Conservation (phyloP, 169 alveolate genomes). For the Plasmodium adleri region DNA sequence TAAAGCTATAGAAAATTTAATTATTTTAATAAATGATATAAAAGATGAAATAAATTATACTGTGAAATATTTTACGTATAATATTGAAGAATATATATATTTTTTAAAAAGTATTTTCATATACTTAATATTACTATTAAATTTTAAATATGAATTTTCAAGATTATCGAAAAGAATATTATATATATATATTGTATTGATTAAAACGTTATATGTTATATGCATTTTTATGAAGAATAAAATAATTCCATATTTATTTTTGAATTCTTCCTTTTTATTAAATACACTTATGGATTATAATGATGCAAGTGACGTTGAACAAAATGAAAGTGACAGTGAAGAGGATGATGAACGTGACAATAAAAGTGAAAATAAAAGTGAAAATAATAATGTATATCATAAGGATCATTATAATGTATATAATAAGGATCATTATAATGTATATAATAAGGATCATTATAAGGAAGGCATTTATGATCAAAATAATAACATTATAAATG, state of each 20-base stretch:
- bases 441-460: neutral
- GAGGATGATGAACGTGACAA: neutral
- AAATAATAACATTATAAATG: neutral
- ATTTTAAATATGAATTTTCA: constrained; percentile 37
- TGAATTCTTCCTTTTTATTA: constrained; percentile 32
- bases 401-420: no score
- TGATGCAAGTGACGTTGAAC: neutral
- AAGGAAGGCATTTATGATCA: no score
- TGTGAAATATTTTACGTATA: constrained; percentile 41
- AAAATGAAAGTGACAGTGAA: neutral
- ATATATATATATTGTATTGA: constrained; percentile 16
- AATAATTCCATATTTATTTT: constrained; percentile 66
- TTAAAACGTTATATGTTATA: constrained; percentile 35
- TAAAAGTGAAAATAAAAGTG: neutral
- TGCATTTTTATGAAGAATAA: constrained; percentile 46
- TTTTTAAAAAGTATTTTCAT: constrained; percentile 28
- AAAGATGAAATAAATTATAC: constrained; percentile 74
- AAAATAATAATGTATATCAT: no score
- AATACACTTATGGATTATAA: neutral
- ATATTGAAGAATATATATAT: constrained; percentile 34
- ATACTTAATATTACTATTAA: constrained; percentile 22
- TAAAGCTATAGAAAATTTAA: constrained; percentile 45
- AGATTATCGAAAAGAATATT: constrained; percentile 41
- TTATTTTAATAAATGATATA: constrained; percentile 50
- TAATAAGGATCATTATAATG: no score